Conservation (phyloP, 1,284 basidiomycete genomes). For the Hypsizygus ulmarius region DNA sequence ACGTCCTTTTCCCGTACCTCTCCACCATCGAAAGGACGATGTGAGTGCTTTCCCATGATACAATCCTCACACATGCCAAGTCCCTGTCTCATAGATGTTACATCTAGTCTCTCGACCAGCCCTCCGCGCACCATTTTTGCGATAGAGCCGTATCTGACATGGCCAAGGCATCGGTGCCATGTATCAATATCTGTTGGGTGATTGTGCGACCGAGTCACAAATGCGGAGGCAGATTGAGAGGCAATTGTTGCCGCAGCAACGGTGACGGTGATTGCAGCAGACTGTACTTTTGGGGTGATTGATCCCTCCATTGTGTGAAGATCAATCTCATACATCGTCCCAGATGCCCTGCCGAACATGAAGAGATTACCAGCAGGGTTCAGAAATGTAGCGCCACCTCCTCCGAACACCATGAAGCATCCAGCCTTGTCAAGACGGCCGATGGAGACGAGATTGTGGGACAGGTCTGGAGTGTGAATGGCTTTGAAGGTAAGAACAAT, state of each 20-base stretch:
- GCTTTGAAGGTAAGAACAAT: slow-evolving; percentile 14
- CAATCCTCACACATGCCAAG: too few relatives aligned
- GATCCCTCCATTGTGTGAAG: too few relatives aligned
- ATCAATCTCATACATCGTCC: neutral
- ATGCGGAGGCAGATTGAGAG: too few relatives aligned
- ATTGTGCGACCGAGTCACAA: slow-evolving; percentile 14
- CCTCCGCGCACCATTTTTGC: slow-evolving; percentile 7
- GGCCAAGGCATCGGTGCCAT: slow-evolving; percentile 23
- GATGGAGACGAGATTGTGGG: slow-evolving; percentile 15
- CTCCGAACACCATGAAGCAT: slow-evolving; percentile 7
- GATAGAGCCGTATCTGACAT: slow-evolving; percentile 14
- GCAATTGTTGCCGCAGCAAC: neutral
- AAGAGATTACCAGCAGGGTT: neutral
- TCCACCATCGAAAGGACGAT: slow-evolving; percentile 18
- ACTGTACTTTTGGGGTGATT: too few relatives aligned
- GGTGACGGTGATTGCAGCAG: too few relatives aligned
- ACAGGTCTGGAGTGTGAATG: slow-evolving; percentile 11
- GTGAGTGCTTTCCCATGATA: slow-evolving; percentile 22
- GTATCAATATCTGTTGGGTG: slow-evolving; percentile 17
- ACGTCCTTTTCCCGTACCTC: slow-evolving; percentile 10
- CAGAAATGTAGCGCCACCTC: neutral
- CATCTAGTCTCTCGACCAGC: slow-evolving; percentile 18
- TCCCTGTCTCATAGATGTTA: slow-evolving; percentile 2
- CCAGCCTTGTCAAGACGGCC: slow-evolving; percentile 9
- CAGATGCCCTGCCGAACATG: neutral